Evolutionary conservation across 495 filamentous ascomycete species (phyloP), one percentile per base, ranked within the genome.

Genomic region (Aspergillus taichungensis): DNA sequence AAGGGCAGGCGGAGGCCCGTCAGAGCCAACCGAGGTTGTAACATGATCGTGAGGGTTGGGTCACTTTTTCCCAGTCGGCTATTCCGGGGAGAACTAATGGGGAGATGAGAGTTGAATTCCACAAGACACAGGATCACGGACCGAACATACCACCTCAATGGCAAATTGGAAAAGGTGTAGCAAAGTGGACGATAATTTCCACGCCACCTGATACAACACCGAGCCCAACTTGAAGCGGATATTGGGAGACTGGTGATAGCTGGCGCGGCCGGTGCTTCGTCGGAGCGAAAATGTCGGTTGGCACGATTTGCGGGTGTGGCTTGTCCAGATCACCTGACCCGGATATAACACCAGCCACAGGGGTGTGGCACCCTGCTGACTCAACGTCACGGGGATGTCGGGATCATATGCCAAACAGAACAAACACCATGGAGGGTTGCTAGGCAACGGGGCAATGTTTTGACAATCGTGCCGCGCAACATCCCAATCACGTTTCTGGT

Each of bases 21-120:
- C 32, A 75, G 68, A 50, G 76, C 69, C 63, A 80, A 56, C 60
- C 82, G 75, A 51, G 82, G 77, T 57, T 86, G 82, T 49, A 88
- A 61, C 82, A 87, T 82, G 39, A 46, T 24, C 18, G 18, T 24
- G 35, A 30, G 13, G 33, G 29, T 28, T 32, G 34, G 45, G 40
- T 42, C 50, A 48, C 47, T 44, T 39, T 39, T 45, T 29, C n/a
- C 40, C 42, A 13, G 31, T 31, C 28, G 30, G 14, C 42, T 48
- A 52, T 13, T 49, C 8, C 13, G 13, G 13, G 38, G 8, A 30
- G 38, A 41, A 41, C 30, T 30, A 11, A 29, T 13, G 6, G 13
- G 13, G 12, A 28, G 38, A 13, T 6, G 9, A 30, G 13, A 28
- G 5, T 10, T 9, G 38, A 8, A 27, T 14, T 14, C 2, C 27